Base-by-base conservation (phyloP, 805 yeast species). In the Maudiozyma bulderi region DNA sequence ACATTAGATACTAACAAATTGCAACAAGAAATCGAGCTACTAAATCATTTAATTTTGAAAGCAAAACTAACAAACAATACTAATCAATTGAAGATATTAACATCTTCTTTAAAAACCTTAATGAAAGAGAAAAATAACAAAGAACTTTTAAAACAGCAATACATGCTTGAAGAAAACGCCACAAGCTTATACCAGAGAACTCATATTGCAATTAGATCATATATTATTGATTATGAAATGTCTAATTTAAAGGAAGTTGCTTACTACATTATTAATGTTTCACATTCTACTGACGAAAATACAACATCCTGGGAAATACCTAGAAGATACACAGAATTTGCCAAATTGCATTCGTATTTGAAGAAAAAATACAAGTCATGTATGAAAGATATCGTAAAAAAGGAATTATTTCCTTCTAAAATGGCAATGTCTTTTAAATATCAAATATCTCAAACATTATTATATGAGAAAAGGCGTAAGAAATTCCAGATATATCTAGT, bases 271-370 rank as follows among this genome's bases (percentile, higher is more conserved):
- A 82, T 91, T 32, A 88, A 83, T 57, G 86, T 91, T 4, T 82
- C 80, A 47, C 82, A 81, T 61, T 68, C 58, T 8, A 66, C 66
- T 6, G 77, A 76, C 3, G 73, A 70, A 3, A 73, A 74, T 5
- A 70, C 77, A 2, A 87, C 90, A 0, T 84, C 87, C 0, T 91
- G 97, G 97, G 80, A 86, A 47, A 85, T 89, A n/a, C 91, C 95
- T 0, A 70, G 96, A 55, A 71, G 98, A 50, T 90, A 81, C 60
- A 86, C 86, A 56, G 96, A 91, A 60, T 90, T 90, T 63, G 81
- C 74, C 65, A 77, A 75, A 52, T 69, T 90, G 34, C 81, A 90
- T 59, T 79, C 78, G 52, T 80, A 84, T 52, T 66, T 90, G 55
- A 77, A 73, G 49, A 62, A 64, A 2, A 70, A 66, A 42, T 82